phyloP scores from a whole-genome alignment of 2,329 filamentous ascomycete species.

The Paecilomyces sp. region DNA sequence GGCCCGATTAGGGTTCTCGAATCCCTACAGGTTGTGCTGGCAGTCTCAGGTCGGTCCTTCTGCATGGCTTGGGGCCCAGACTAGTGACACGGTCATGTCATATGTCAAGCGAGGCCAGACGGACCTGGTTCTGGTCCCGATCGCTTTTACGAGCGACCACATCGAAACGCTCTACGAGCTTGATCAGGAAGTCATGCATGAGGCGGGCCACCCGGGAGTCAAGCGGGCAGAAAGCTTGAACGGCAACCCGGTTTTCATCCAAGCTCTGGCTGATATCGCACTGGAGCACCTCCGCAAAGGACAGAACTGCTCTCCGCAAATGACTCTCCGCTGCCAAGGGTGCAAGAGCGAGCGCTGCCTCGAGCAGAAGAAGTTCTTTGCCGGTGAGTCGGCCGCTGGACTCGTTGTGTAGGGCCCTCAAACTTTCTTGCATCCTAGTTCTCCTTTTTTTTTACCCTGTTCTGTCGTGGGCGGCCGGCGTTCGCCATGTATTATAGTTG shows the following conservation, averaged over 20 bases:
- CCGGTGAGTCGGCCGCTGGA: constrained; percentile 28
- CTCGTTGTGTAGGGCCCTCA: constrained; percentile 23
- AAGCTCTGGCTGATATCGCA: constrained; percentile 81
- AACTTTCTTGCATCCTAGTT: not conserved
- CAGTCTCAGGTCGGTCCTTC: constrained; percentile 95
- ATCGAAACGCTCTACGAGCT: constrained; percentile 96
- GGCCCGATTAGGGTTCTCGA: constrained; percentile 76
- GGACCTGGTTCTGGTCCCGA: constrained; percentile 84
- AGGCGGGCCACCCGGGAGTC: constrained; percentile 66
- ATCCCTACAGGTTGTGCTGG: constrained; percentile 93
- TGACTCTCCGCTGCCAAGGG: constrained; percentile 85
- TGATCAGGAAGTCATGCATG: constrained; percentile 89
- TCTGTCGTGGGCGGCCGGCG: not conserved
- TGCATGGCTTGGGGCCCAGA: constrained; percentile 94
- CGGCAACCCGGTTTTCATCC: constrained; percentile 82
- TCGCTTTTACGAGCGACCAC: constrained; percentile 98
- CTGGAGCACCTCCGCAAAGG: constrained; percentile 69
- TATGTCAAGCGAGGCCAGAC: constrained; percentile 89
- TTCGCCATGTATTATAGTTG: not conserved
- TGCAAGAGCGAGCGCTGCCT: constrained; percentile 85
- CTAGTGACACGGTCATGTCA: constrained; percentile 75
- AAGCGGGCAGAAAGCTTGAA: constrained; percentile 91
- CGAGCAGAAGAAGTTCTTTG: constrained; percentile 63
- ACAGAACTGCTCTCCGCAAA: constrained; percentile 68
- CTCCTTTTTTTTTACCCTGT: not conserved